Evolutionary conservation across 2,329 filamentous ascomycete genomes (phyloP).

Genomic region (Monosporascus sp.): DNA sequence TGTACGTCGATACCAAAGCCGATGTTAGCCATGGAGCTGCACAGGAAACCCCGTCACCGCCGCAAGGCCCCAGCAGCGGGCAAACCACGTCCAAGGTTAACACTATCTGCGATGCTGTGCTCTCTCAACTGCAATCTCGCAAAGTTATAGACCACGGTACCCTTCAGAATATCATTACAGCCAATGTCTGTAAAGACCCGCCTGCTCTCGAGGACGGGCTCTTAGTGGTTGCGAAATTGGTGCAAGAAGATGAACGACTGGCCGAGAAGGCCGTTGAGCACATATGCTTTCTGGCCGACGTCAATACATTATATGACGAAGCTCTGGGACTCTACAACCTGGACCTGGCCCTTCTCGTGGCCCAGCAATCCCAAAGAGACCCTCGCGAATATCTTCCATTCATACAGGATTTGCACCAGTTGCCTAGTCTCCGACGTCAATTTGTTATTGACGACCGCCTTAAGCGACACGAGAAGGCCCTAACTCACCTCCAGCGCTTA

Average conservation of each 20-base stretch:
- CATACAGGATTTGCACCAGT: conserved; percentile 76
- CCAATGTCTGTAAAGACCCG: conserved; percentile 88
- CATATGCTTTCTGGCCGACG: conserved; percentile 94
- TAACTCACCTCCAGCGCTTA: conserved; percentile 68
- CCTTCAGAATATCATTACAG: conserved; percentile 88
- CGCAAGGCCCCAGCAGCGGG: not conserved
- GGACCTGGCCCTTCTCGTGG: conserved; percentile 81
- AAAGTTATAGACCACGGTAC: conserved; percentile 49
- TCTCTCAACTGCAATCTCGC: conserved; percentile 58
- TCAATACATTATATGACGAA: conserved; percentile 85
- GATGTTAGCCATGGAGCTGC: conserved; percentile 15
- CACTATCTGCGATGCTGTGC: conserved; percentile 77
- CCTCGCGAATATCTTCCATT: conserved; percentile 94
- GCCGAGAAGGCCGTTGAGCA: conserved; percentile 90
- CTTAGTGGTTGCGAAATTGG: conserved; percentile 68
- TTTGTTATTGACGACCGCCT: conserved; percentile 90
- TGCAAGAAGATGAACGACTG: conserved; percentile 61
- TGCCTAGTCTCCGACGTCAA: conserved; percentile 63
- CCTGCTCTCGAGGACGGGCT: conserved; percentile 86
- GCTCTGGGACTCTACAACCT: conserved; percentile 88
- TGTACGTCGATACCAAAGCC: conserved; percentile 83
- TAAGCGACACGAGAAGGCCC: conserved; percentile 67
- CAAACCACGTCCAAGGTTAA: conserved; percentile 64
- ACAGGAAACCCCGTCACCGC: conserved; percentile 8
- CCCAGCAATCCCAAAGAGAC: conserved; percentile 93